These are phyloP conservation scores for Pogostemon cablin DNA, from an alignment of 257 asterid genomes.

Conservation along the genomic window DNA sequence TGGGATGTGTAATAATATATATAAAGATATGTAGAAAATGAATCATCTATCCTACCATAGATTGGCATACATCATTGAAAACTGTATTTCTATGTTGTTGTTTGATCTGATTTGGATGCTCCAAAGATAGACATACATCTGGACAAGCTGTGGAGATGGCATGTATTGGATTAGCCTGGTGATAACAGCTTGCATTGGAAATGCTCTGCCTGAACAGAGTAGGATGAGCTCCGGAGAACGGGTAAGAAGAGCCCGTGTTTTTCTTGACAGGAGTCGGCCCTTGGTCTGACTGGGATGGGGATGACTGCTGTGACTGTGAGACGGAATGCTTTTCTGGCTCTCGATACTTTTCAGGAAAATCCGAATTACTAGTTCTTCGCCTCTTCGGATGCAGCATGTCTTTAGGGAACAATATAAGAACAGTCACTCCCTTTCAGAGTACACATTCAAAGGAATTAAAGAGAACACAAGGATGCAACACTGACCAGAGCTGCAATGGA, in stretches of 20 bases:
- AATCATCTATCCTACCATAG: conserved; percentile 40
- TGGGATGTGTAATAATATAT: too few species aligned
- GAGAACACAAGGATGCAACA: not conserved
- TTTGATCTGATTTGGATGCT: conserved; percentile 39
- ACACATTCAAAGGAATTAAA: not conserved
- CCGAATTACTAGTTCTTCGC: conserved; percentile 58
- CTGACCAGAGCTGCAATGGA: conserved; percentile 50
- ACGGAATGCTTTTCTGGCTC: conserved; percentile 55
- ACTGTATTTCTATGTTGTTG: conserved; percentile 28
- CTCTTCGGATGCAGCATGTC: conserved; percentile 75
- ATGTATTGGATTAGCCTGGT: conserved; percentile 36
- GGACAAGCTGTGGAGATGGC: conserved; percentile 29
- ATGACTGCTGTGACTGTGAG: conserved; percentile 64
- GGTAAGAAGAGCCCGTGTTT: conserved; percentile 31
- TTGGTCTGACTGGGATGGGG: conserved; percentile 77
- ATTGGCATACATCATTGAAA: conserved; percentile 35
- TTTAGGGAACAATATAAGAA: conserved; percentile 34
- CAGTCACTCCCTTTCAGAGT: not conserved
- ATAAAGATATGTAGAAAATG: conserved; percentile 46
- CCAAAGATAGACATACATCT: conserved; percentile 40
- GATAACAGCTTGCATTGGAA: conserved; percentile 29
- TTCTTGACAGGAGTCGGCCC: conserved; percentile 44
- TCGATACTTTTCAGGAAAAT: conserved; percentile 36
- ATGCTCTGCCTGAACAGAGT: conserved; percentile 49
- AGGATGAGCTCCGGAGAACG: conserved; percentile 48